Evolutionary conservation across 805 yeast species (phyloP).

Genomic region (Monosporozyma unispora): DNA sequence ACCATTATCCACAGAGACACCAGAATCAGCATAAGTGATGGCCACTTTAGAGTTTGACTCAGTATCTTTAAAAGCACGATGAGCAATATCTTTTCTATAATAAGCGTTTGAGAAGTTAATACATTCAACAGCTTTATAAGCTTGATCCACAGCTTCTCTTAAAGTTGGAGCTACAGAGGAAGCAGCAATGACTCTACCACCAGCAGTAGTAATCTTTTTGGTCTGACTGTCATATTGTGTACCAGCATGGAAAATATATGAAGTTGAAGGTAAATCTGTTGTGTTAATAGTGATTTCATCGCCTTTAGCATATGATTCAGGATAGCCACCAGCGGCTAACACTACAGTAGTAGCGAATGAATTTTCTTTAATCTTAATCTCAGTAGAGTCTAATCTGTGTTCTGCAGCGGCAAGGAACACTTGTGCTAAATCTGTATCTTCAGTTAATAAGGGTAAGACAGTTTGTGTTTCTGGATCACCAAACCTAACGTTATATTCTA

Average conservation of each 20-base stretch:
- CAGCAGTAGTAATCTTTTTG: constrained; percentile 68
- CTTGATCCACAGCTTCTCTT: constrained; percentile 73
- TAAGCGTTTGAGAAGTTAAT: constrained; percentile 69
- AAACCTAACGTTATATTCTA: constrained; percentile 95
- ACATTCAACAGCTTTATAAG: constrained; percentile 74
- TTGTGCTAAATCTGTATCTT: constrained; percentile 86
- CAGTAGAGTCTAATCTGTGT: constrained; percentile 81
- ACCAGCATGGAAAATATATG: constrained; percentile 92
- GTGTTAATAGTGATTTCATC: constrained; percentile 59
- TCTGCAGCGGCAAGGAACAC: constrained; percentile 90
- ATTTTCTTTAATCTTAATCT: constrained; percentile 41
- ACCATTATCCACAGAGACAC: constrained; percentile 96
- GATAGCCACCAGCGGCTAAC: constrained; percentile 95
- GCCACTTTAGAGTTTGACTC: constrained; percentile 14
- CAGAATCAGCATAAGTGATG: constrained; percentile 89
- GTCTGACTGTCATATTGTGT: constrained; percentile 43
- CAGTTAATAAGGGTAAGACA: constrained; percentile 74
- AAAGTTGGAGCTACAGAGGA: constrained; percentile 75
- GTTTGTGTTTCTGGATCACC: constrained; percentile 99
- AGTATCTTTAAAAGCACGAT: constrained; percentile 75
- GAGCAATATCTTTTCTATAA: constrained; percentile 89
- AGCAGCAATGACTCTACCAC: constrained; percentile 95
- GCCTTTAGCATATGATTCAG: constrained; percentile 77
- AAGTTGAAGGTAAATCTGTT: constrained; percentile 28
- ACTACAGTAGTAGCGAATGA: constrained; percentile 87